A percentile compares a stretch with the other conserved stretches of the same genome.
These are phyloP conservation scores for Erythrobasidium hasegawianum DNA, from an alignment of 1,284 basidiomycete species.

Conservation along the genomic window DNA sequence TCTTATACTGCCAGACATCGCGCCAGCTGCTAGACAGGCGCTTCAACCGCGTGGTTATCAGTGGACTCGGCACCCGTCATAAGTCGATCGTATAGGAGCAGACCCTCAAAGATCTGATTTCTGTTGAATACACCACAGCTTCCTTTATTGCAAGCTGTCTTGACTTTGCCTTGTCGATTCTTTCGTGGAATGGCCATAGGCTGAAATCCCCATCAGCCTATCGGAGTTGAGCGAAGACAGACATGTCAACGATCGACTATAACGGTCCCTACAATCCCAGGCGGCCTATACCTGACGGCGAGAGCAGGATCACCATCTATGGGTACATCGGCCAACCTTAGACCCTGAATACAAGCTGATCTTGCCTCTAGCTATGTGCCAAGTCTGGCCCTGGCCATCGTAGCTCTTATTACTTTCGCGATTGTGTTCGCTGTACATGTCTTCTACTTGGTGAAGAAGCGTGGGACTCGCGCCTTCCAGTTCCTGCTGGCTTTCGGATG, in stretches of 20 bases:
- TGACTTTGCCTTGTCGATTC: no score
- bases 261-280: conserved; percentile 18
- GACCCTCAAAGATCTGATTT: no score
- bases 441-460: conserved; percentile 38
- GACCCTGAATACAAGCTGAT: no score
- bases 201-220: no score
- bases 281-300: conserved; percentile 29
- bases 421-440: conserved; percentile 45
- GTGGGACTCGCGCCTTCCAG: conserved; percentile 36
- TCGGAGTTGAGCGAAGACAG: neutral
- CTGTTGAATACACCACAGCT: no score
- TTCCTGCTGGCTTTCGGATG: conserved; percentile 36
- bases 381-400: conserved; percentile 44
- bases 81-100: no score
- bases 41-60: no score
- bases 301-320: conserved; percentile 27
- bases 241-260: neutral
- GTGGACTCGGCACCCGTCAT: no score
- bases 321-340: conserved; percentile 6
- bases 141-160: no score
- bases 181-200: no score
- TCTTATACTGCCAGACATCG: no score
- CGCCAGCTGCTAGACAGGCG: no score
- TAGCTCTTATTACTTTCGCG: conserved; percentile 47
- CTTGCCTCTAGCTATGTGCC: conserved; percentile 38